Evolutionary conservation across 345 rosid species (phyloP).

Genomic region (Gossypium thurberi): DNA sequence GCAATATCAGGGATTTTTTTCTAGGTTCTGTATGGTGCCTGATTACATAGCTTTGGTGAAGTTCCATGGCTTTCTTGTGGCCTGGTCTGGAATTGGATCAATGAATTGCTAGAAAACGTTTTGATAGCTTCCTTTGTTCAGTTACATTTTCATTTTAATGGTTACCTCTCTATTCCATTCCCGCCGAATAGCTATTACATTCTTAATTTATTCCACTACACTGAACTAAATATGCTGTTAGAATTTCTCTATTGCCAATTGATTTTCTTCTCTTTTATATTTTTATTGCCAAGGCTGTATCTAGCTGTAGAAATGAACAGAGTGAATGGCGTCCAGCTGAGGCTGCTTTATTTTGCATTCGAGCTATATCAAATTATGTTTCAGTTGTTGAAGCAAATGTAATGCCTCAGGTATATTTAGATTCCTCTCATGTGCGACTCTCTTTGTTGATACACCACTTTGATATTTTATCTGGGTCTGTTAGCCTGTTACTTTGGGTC

Average conservation of each 20-base stretch:
- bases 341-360: slow-evolving; percentile 93
- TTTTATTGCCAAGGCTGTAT: slow-evolving; percentile 51
- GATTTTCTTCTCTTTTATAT: background rate
- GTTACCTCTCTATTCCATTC: background rate
- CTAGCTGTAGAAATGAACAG: slow-evolving; percentile 56
- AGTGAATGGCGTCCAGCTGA: slow-evolving; percentile 91
- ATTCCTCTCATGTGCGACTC: slow-evolving; percentile 6
- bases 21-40: background rate
- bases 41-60: background rate
- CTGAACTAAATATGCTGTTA: too few relatives aligned
- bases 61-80: background rate
- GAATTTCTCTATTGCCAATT: background rate
- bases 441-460: background rate
- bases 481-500: background rate
- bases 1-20: background rate
- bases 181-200: too few relatives aligned
- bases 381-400: slow-evolving; percentile 73
- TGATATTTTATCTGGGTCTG: background rate
- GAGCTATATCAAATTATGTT: slow-evolving; percentile 83
- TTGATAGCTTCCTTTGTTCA: background rate
- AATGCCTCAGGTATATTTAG: slow-evolving; percentile 72
- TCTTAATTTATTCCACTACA: too few relatives aligned
- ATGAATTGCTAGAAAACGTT: background rate
- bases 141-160: background rate
- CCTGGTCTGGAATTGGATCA: background rate